Conservation (phyloP, 1,139 yeast species). For the Ashbya aceris region DNA sequence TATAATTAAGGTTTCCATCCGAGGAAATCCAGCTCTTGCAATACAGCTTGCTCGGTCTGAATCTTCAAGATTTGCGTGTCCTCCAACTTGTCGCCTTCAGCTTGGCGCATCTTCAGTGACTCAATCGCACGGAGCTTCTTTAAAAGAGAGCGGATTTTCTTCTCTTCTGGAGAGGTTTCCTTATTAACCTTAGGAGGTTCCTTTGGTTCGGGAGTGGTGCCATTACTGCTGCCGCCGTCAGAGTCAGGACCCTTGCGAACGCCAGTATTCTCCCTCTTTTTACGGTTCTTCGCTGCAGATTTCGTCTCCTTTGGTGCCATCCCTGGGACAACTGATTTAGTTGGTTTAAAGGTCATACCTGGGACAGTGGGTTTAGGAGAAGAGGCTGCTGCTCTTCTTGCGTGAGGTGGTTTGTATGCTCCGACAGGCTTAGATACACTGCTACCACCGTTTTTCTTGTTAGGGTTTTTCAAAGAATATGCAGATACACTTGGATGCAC, state of each 20-base stretch:
- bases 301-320: slow-evolving; percentile 38
- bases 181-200: slow-evolving; percentile 11
- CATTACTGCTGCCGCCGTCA: slow-evolving; percentile 9
- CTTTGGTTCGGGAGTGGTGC: slow-evolving; percentile 2
- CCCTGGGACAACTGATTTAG: slow-evolving; percentile 35
- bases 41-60: slow-evolving; percentile 70
- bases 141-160: slow-evolving; percentile 79
- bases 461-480: slow-evolving; percentile 40
- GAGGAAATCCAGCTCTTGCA: slow-evolving; percentile 58
- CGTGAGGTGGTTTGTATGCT: slow-evolving; percentile 95
- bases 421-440: slow-evolving; percentile 54
- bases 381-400: slow-evolving; percentile 48
- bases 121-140: slow-evolving; percentile 94
- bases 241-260: slow-evolving; percentile 23
- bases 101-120: slow-evolving; percentile 76
- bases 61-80: slow-evolving; percentile 90
- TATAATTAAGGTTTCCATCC: slow-evolving; percentile 38
- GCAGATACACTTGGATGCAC: slow-evolving; percentile 64
- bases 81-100: slow-evolving; percentile 75
- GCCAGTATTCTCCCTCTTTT: slow-evolving; percentile 56
- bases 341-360: slow-evolving; percentile 19
- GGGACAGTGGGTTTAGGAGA: slow-evolving; percentile 15
- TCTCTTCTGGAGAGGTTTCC: slow-evolving; percentile 52
- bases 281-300: slow-evolving; percentile 65
- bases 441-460: slow-evolving; percentile 27